phyloP scores from a whole-genome alignment of 345 rosid species.

The Draba incana region DNA sequence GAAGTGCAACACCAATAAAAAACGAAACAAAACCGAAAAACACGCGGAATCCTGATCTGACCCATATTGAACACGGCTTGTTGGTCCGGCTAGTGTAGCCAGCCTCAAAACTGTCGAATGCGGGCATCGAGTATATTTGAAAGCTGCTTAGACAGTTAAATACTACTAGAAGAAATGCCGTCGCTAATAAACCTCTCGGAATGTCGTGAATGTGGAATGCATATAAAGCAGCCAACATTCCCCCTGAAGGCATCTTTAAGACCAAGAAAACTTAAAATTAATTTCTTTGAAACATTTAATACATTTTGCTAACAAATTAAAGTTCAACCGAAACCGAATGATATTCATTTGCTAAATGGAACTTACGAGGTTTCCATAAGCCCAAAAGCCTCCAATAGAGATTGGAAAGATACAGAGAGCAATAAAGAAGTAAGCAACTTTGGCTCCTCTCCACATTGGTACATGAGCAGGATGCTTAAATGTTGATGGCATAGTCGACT shows the following conservation, averaged over 20 bases:
- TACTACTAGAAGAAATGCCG: slow-evolving; percentile 87
- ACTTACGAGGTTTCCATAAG: slow-evolving; percentile 93
- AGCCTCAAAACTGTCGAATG: slow-evolving; percentile 92
- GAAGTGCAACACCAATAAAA: slow-evolving; percentile 94
- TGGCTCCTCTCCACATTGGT: slow-evolving; percentile 99
- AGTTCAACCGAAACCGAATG: too few species aligned
- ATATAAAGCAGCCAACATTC: slow-evolving; percentile 80
- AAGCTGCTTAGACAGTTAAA: slow-evolving; percentile 91
- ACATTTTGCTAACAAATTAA: too few species aligned
- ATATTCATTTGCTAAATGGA: background rate
- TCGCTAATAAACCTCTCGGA: slow-evolving; percentile 83
- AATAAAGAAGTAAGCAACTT: slow-evolving; percentile 85
- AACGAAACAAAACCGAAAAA: slow-evolving; percentile 78
- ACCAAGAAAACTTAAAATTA: background rate
- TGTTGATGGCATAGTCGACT: slow-evolving; percentile 99
- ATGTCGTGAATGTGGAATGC: slow-evolving; percentile 90
- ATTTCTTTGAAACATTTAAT: too few species aligned
- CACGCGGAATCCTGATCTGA: slow-evolving; percentile 89
- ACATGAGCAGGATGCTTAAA: slow-evolving; percentile 97
- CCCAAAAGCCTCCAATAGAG: slow-evolving; percentile 97
- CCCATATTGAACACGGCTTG: slow-evolving; percentile 96
- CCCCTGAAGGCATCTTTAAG: slow-evolving; percentile 87
- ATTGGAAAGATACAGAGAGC: slow-evolving; percentile 88
- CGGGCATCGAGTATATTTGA: slow-evolving; percentile 98
- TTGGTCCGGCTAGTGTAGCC: slow-evolving; percentile 94